These are phyloP conservation scores for Suhomyces bokatorum DNA, from an alignment of 1,139 yeast genomes.

Conservation along the genomic window DNA sequence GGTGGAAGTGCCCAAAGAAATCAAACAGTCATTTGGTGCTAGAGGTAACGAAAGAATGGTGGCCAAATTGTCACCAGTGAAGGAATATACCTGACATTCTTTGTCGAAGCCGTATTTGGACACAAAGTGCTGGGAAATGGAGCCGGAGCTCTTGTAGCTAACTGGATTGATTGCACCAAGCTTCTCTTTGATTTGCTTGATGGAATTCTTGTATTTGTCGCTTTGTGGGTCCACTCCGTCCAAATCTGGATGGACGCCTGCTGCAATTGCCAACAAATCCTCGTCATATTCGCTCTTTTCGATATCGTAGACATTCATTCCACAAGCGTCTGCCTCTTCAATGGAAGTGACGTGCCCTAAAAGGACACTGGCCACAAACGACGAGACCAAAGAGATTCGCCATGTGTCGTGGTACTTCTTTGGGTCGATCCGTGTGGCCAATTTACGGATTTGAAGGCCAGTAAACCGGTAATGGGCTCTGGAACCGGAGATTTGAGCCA, in stretches of 20 bases:
- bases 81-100: slow-evolving; percentile 59
- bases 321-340: slow-evolving; percentile 89
- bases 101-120: slow-evolving; percentile 60
- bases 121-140: slow-evolving; percentile 59
- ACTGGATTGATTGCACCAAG: slow-evolving; percentile 55
- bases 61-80: slow-evolving; percentile 91
- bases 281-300: slow-evolving; percentile 52
- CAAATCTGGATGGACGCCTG: slow-evolving; percentile 45
- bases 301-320: slow-evolving; percentile 84
- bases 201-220: slow-evolving; percentile 28
- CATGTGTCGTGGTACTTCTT: slow-evolving; percentile 56
- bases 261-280: slow-evolving; percentile 51
- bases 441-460: slow-evolving; percentile 82
- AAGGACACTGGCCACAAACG: slow-evolving; percentile 72
- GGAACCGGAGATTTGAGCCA: slow-evolving; percentile 78
- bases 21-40: slow-evolving; percentile 69
- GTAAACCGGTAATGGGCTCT: slow-evolving; percentile 89
- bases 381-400: slow-evolving; percentile 73
- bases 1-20: slow-evolving; percentile 88
- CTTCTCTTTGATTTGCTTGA: slow-evolving; percentile 43
- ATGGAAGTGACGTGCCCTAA: slow-evolving; percentile 63
- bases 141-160: slow-evolving; percentile 42
- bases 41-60: slow-evolving; percentile 83
- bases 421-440: slow-evolving; percentile 54
- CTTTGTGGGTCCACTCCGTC: slow-evolving; percentile 29